Evolutionary conservation across 441 rosid genomes (phyloP).

Genomic region (Oxalis stricta): DNA sequence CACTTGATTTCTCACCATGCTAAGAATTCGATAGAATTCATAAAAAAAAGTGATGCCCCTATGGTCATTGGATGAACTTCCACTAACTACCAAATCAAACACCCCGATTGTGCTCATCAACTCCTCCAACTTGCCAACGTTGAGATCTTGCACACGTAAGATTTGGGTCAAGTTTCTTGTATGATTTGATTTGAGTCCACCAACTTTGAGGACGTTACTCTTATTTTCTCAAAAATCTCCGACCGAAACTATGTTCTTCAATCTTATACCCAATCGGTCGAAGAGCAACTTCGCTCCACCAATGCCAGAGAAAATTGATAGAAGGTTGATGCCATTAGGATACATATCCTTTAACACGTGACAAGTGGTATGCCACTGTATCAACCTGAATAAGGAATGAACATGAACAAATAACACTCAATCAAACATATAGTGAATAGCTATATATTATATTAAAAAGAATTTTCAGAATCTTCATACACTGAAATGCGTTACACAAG

Average conservation of each 20-base stretch:
- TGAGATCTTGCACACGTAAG: slow-evolving; percentile 35
- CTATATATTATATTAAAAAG: too few relatives aligned
- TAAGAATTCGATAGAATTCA: too few relatives aligned
- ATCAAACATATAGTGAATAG: background rate
- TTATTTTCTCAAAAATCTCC: slow-evolving; percentile 61
- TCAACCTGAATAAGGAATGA: too few relatives aligned
- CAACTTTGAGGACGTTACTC: slow-evolving; percentile 44
- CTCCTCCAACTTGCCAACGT: slow-evolving; percentile 27
- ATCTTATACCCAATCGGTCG: slow-evolving; percentile 50
- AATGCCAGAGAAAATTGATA: slow-evolving; percentile 85
- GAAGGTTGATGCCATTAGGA: slow-evolving; percentile 58
- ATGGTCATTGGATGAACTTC: slow-evolving; percentile 84
- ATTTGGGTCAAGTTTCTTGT: slow-evolving; percentile 41
- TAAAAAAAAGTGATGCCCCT: slow-evolving; percentile 88
- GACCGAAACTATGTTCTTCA: slow-evolving; percentile 64
- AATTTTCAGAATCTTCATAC: background rate
- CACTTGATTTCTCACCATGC: too few relatives aligned
- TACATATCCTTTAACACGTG: slow-evolving; percentile 48
- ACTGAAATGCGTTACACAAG: slow-evolving; percentile 90
- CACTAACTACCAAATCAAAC: slow-evolving; percentile 75
- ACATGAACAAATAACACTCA: slow-evolving; percentile 10
- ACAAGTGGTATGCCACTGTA: slow-evolving; percentile 85
- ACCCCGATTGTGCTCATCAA: slow-evolving; percentile 48
- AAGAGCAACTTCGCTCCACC: slow-evolving; percentile 94
- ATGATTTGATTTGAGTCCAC: slow-evolving; percentile 89